Base-by-base conservation (phyloP, 1,284 basidiomycete genomes). In the Cryptococcus amylolentus region DNA sequence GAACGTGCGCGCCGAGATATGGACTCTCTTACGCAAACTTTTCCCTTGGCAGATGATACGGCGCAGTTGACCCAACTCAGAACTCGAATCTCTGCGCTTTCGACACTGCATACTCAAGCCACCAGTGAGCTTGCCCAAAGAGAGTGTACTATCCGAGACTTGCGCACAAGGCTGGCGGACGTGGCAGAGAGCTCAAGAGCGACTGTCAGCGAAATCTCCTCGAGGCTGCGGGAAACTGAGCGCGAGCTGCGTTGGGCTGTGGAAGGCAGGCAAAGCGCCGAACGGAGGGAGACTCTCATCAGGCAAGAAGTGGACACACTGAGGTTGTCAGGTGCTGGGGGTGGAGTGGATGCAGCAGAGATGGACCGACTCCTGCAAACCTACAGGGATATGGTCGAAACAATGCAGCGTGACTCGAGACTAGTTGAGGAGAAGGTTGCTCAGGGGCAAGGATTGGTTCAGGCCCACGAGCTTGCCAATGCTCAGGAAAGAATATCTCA, bases 211-310 rank as follows among this genome's bases (percentile, higher is more conserved):
- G 65, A 64, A 41, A 54, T 75, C 35, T 62, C 60, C 7, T 62
- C 60, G 31, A 58, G 67, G 4, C 52, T 63, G 6, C 61, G 65
- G 26, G 68, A 69, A 9, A 59, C 66, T 5, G 71, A 72, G 57
- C 61, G 74, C 20, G 74, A 77, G 46, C 52, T 67, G 20, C 59
- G 77, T 10, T 75, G 74, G 70, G 74, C 74, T 1, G 68, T 63
- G 23, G 72, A 77, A 49, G 73, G 72, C 0, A 57, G 73, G 26
- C 60, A 57, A 4, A 63, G 51, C 27, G 74, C 73, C 5, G 76
- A 78, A 51, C 56, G 60, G 46, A 61, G 69, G 12, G 70, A 75
- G 52, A 58, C 65, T 18, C 49, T 75, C 20, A 64, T 64, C 0
- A 70, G 63, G 52, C 56, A 67, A 37, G 73, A 77, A 55, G 56